A percentile compares a stretch with the other conserved stretches of the same genome.
phyloP scores from a whole-genome alignment of 73 alveolate species.

The Paraurostyla sp. region DNA sequence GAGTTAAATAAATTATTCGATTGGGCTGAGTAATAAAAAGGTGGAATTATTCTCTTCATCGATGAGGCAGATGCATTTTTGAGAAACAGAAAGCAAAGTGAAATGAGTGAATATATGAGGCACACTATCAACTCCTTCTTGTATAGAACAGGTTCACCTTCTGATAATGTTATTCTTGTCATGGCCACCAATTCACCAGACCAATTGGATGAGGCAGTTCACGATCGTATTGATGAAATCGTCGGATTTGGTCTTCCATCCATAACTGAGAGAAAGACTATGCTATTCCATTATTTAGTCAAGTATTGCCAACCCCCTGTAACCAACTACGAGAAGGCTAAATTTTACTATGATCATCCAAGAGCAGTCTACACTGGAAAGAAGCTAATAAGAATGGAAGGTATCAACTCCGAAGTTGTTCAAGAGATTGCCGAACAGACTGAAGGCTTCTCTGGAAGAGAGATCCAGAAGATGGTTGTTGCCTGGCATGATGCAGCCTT shows the following conservation, averaged over 20 bases:
- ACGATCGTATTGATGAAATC: constrained; percentile 89
- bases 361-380: constrained; percentile 58
- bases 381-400: constrained; percentile 82
- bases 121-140: constrained; percentile 82
- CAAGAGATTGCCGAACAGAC: constrained; percentile 81
- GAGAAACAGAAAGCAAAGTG: constrained; percentile 76
- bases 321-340: constrained; percentile 46
- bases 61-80: constrained; percentile 96
- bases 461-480: constrained; percentile 86
- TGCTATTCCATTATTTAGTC: constrained; percentile 80
- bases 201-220: constrained; percentile 92
- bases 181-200: constrained; percentile 93
- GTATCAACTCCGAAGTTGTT: constrained; percentile 66
- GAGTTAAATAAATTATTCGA: constrained; percentile 90
- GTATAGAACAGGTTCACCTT: constrained; percentile 84
- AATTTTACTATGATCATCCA: constrained; percentile 68
- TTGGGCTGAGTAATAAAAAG: constrained; percentile 90
- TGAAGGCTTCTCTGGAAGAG: constrained; percentile 95
- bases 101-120: constrained; percentile 77
- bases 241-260: constrained; percentile 82
- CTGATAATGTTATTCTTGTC: constrained; percentile 80
- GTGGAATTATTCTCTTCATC: constrained; percentile 83
- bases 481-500: constrained; percentile 94
- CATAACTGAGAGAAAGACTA: constrained; percentile 75
- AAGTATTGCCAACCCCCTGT: constrained; percentile 75